Evolutionary conservation across 352 stramenopile species (phyloP).

Genomic region (Phytophthora hybrid): DNA sequence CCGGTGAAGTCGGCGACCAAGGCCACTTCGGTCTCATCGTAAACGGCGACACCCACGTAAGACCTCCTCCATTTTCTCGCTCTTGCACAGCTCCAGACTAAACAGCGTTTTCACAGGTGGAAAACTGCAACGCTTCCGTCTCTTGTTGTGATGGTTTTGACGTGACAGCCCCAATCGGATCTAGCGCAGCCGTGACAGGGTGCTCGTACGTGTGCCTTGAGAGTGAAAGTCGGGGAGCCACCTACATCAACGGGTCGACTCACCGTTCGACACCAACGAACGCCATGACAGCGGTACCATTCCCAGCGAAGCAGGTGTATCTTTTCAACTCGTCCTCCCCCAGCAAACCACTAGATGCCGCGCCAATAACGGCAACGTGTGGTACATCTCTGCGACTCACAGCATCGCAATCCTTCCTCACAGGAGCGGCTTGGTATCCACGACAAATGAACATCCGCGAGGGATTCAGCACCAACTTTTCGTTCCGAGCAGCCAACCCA

Average conservation of each 20-base stretch:
- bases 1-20: slow-evolving; percentile 88
- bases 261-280: slow-evolving; percentile 57
- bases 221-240: slow-evolving; percentile 46
- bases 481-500: slow-evolving; percentile 85
- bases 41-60: slow-evolving; percentile 86
- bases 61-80: not conserved
- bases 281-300: slow-evolving; percentile 43
- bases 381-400: slow-evolving; percentile 85
- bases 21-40: slow-evolving; percentile 91
- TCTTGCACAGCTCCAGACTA: not conserved
- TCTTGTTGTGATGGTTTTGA: slow-evolving; percentile 88
- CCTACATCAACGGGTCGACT: slow-evolving; percentile 50
- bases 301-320: slow-evolving; percentile 56
- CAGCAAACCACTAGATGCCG: slow-evolving; percentile 25
- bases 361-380: slow-evolving; percentile 58
- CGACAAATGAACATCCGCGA: slow-evolving; percentile 90
- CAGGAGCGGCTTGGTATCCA: slow-evolving; percentile 92
- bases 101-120: slow-evolving; percentile 53
- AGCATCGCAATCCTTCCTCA: slow-evolving; percentile 68
- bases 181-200: slow-evolving; percentile 20
- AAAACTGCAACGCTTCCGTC: slow-evolving; percentile 91
- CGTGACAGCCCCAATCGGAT: slow-evolving; percentile 12
- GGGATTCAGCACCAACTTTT: slow-evolving; percentile 92
- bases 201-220: slow-evolving; percentile 58
- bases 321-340: slow-evolving; percentile 22